Base-by-base conservation (phyloP, 768 basidiomycete species). In the Russula earlei region DNA sequence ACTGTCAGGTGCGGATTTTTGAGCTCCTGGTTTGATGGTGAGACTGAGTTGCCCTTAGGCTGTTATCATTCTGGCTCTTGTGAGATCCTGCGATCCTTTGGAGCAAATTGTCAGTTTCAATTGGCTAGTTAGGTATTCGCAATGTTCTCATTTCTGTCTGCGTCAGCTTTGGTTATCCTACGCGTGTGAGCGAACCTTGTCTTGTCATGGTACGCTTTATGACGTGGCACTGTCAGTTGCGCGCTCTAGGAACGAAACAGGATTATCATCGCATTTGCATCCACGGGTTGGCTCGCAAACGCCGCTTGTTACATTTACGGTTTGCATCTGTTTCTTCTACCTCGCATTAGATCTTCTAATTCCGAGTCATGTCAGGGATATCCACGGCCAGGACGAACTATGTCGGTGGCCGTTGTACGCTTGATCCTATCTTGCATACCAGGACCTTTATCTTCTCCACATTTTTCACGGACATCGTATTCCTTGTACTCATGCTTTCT, bases 171-270 rank as follows among this genome's bases (percentile, higher is more conserved):
- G 7, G 5, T 19, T 19, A 19, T 19, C 15, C n/a, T 38, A 19
- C 38, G 38, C 34, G 38, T 56, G 55, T 56, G 9, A 37, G 44
- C 2, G 27, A 5, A 20, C 2, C 12, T 11, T 4, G 17, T 17
- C 20, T n/a, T 20, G 0, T 40, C 5, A 9, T 19, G 15, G 19
- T 27, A 4, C 2, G 2, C 3, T 1, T 17, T 41, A 29, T 12
- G 24, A 27, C 25, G 12, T n/a, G 33, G 12, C 14, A 17, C 15
- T 31, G 14, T 40, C 15, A 54, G 53, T 15, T 7, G 4, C 10
- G 53, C 36, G 14, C 33, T 54, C 19, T 54, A 44, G 53, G 53
- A 40, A 12, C 27, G 20, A 31, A 54, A 47, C 36, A 54, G 12
- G 53, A 19, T 31, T 27, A 14, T 40, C 19, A 12, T 47, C 19